Evolutionary conservation across 2,329 filamentous ascomycete genomes (phyloP).

Genomic region (Didymella glomerata): DNA sequence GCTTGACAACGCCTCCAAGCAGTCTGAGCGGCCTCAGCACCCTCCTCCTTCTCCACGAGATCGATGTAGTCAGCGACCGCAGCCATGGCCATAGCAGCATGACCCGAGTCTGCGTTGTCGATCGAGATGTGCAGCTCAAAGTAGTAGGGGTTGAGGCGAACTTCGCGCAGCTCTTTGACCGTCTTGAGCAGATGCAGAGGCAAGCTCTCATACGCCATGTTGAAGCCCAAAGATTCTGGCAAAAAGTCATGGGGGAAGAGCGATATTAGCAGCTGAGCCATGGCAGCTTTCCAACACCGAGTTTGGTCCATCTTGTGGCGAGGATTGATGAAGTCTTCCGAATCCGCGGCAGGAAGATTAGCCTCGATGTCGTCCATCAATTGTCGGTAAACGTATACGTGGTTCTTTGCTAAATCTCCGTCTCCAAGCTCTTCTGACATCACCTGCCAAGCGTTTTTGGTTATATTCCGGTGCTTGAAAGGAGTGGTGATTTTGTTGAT

Average conservation of each 20-base stretch:
- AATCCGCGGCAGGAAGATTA: slow-evolving; percentile 44
- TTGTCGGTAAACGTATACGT: slow-evolving; percentile 51
- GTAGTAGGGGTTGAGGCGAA: slow-evolving; percentile 57
- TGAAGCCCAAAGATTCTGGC: slow-evolving; percentile 62
- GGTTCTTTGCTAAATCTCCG: slow-evolving; percentile 58
- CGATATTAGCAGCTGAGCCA: slow-evolving; percentile 58
- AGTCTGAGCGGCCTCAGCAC: slow-evolving; percentile 41
- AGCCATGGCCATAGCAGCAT: slow-evolving; percentile 58
- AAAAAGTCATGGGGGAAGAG: slow-evolving; percentile 60
- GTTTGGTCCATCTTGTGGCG: slow-evolving; percentile 37
- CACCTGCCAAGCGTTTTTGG: slow-evolving; percentile 59
- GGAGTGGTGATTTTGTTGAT: slow-evolving; percentile 57
- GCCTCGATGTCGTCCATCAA: slow-evolving; percentile 46
- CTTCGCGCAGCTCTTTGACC: slow-evolving; percentile 55
- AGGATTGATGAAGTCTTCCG: slow-evolving; percentile 41
- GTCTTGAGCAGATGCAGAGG: slow-evolving; percentile 53
- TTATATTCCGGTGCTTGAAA: slow-evolving; percentile 51
- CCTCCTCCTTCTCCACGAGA: slow-evolving; percentile 34
- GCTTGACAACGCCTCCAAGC: slow-evolving; percentile 56
- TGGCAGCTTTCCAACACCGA: slow-evolving; percentile 55
- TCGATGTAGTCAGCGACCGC: slow-evolving; percentile 52
- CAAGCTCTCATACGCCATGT: slow-evolving; percentile 59
- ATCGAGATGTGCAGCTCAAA: slow-evolving; percentile 62
- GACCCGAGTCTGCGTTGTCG: slow-evolving; percentile 60
- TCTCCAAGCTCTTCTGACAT: slow-evolving; percentile 62